Base-by-base conservation (phyloP, 371 early-diverging fungal genomes). In the Rhizopus stolonifer region DNA sequence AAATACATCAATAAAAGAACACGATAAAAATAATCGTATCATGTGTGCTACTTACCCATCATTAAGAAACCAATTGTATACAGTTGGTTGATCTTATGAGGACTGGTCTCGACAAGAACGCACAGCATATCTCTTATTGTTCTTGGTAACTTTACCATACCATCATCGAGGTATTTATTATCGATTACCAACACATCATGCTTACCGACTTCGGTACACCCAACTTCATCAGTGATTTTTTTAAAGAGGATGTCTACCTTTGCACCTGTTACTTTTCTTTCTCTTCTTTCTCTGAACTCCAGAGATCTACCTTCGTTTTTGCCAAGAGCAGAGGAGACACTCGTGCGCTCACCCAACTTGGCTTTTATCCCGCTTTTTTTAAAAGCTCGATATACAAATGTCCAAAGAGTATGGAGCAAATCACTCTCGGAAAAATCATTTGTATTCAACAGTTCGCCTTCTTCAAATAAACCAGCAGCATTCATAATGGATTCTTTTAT, bases 341-440 rank as follows among this genome's bases (percentile, higher is more conserved):
- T 51, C 7, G 23, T 38, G n/a, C 50, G 23, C 31, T 56, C 57
- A 11, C 57, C 57, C n/a, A 51, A 39, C 36, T 46, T 44, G 6
- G 51, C 58, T 40, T 39, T 50, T 1, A 46, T 23, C 10, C 38
- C 14, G 31, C 39, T 43, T 14, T 29, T 32, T 39, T 15, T 50
- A 15, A 57, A 57, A 29, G 44, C 39, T 46, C 23, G 7, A n/a
- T 57, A 50, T 22, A 51, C 31, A 31, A 46, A 57, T 34, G 36
- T 9, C 58, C 51, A 57, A 10, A 57, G 31, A 25, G 21, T 21
- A 46, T 51, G 58, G 9, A 57, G 51, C 18, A 51, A 22, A 46
- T 57, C 58, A 32, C 7, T 10, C 40, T 57, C 51, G 3, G 46
- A 57, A 43, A 46, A 57, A 46, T 57, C 51, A 44, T 33, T 29